These are phyloP conservation scores for Neurospora terricola DNA, from an alignment of 495 filamentous ascomycete genomes.

Conservation along the genomic window DNA sequence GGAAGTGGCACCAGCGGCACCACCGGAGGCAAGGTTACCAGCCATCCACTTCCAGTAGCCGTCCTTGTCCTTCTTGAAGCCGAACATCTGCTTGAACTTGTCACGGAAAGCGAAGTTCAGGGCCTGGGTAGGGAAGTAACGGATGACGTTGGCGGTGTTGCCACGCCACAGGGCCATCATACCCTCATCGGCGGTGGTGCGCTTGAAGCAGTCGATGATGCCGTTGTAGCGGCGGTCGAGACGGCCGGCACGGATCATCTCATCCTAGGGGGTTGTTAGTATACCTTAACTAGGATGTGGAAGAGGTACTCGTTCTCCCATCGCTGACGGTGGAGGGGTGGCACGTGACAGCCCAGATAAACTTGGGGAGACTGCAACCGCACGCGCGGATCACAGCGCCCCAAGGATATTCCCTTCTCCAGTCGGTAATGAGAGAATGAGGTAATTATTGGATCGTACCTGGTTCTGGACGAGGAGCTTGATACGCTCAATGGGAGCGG, in stretches of 20 bases:
- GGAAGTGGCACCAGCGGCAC: slow-evolving; percentile 99
- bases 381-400: slow-evolving; percentile 5
- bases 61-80: slow-evolving; percentile 99
- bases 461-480: slow-evolving; percentile 99
- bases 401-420: not conserved
- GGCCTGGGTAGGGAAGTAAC: slow-evolving; percentile 99
- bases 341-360: slow-evolving; percentile 12
- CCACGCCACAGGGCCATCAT: slow-evolving; percentile 88
- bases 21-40: slow-evolving; percentile 99
- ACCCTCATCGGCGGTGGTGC: slow-evolving; percentile 78
- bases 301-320: not conserved
- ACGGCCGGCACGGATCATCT: slow-evolving; percentile 98
- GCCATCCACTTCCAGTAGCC: slow-evolving; percentile 99
- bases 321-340: not conserved
- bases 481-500: slow-evolving; percentile 99
- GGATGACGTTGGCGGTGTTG: slow-evolving; percentile 99
- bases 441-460: slow-evolving; percentile 46
- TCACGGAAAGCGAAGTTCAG: slow-evolving; percentile 99
- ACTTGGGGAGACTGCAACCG: not conserved
- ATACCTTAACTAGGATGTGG: not conserved
- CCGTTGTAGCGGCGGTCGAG: slow-evolving; percentile 94
- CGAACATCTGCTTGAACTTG: slow-evolving; percentile 99
- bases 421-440: not conserved
- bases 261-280: slow-evolving; percentile 59
- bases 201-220: slow-evolving; percentile 87